Conservation (phyloP, 2,329 filamentous ascomycete genomes). For the Phialophora verrucosa region DNA sequence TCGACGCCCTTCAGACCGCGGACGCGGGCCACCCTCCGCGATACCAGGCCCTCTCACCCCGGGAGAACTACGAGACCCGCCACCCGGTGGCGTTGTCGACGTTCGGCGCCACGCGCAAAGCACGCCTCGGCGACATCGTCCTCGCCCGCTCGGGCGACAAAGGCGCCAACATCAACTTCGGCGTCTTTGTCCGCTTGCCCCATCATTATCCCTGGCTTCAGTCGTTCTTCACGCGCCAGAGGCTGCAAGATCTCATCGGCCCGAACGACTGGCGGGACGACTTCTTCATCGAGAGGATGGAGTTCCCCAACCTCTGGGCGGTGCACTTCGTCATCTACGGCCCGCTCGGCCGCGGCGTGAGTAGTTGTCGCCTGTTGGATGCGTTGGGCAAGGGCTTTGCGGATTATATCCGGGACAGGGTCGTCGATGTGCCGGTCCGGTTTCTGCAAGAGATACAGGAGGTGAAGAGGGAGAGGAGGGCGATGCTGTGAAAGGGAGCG, state of each 20-base stretch:
- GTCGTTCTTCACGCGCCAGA: slow-evolving; percentile 48
- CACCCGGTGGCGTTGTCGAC: slow-evolving; percentile 32
- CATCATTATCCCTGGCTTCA: slow-evolving; percentile 47
- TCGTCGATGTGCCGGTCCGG: slow-evolving; percentile 49
- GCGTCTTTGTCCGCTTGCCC: slow-evolving; percentile 45
- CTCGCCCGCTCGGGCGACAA: slow-evolving; percentile 53
- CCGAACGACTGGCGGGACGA: slow-evolving; percentile 52
- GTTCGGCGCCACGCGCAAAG: slow-evolving; percentile 43
- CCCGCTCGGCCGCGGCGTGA: slow-evolving; percentile 54
- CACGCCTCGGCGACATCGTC: slow-evolving; percentile 51
- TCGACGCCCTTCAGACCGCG: slow-evolving; percentile 31
- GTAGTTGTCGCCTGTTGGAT: slow-evolving; percentile 56
- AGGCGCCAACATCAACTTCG: slow-evolving; percentile 51
- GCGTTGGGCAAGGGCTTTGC: slow-evolving; percentile 60
- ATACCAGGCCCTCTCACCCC: slow-evolving; percentile 37
- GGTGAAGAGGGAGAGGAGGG: slow-evolving; percentile 29
- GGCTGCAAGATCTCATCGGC: slow-evolving; percentile 50
- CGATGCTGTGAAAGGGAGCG: slow-evolving; percentile 29
- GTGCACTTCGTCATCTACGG: slow-evolving; percentile 61
- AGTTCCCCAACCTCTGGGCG: slow-evolving; percentile 53
- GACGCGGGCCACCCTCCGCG: slow-evolving; percentile 34
- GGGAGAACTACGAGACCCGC: slow-evolving; percentile 30
- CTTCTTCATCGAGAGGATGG: slow-evolving; percentile 54
- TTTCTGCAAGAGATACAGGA: slow-evolving; percentile 30
- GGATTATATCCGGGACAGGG: slow-evolving; percentile 56